Conservation (phyloP, 2,329 filamentous ascomycete species). For the Beauveria pseudobassiana region DNA sequence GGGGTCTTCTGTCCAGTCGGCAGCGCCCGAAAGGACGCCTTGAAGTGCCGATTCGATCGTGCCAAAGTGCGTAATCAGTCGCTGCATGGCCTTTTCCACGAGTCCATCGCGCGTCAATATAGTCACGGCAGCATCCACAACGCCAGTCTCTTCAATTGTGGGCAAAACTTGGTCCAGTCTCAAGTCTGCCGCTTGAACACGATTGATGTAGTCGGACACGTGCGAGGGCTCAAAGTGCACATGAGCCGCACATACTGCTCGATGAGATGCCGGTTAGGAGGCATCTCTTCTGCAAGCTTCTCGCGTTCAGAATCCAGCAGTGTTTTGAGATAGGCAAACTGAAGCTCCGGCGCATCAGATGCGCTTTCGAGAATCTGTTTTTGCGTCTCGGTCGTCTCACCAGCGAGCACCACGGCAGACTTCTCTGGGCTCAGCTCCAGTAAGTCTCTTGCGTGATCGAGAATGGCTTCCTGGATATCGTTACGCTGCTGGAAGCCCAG, state of each 20-base stretch:
- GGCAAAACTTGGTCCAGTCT: slow-evolving; percentile 74
- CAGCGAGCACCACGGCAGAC: slow-evolving; percentile 58
- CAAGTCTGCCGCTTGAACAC: slow-evolving; percentile 69
- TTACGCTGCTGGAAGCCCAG: slow-evolving; percentile 62
- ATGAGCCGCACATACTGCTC: slow-evolving; percentile 87
- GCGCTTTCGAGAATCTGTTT: slow-evolving; percentile 56
- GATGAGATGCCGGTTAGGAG: slow-evolving; percentile 53
- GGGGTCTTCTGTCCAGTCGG: slow-evolving; percentile 46
- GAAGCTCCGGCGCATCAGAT: slow-evolving; percentile 51
- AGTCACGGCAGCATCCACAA: slow-evolving; percentile 87
- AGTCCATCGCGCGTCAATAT: slow-evolving; percentile 86
- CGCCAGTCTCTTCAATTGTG: slow-evolving; percentile 79
- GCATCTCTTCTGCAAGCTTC: slow-evolving; percentile 20
- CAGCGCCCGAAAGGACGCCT: slow-evolving; percentile 59
- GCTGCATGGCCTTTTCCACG: slow-evolving; percentile 72
- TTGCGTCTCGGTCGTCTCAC: slow-evolving; percentile 57
- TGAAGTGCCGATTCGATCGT: slow-evolving; percentile 73
- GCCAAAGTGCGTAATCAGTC: slow-evolving; percentile 71
- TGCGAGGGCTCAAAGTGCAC: slow-evolving; percentile 73
- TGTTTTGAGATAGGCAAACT: slow-evolving; percentile 69
- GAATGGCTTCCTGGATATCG: slow-evolving; percentile 62
- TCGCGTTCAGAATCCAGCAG: slow-evolving; percentile 57
- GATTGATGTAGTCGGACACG: slow-evolving; percentile 77
- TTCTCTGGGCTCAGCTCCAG: slow-evolving; percentile 57
- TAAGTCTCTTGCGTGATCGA: slow-evolving; percentile 57